Percentiles rank a stretch among this genome's conserved stretches.
phyloP scores from a whole-genome alignment of 202 grass and related monocot species.

The Saccharum hybrid region DNA sequence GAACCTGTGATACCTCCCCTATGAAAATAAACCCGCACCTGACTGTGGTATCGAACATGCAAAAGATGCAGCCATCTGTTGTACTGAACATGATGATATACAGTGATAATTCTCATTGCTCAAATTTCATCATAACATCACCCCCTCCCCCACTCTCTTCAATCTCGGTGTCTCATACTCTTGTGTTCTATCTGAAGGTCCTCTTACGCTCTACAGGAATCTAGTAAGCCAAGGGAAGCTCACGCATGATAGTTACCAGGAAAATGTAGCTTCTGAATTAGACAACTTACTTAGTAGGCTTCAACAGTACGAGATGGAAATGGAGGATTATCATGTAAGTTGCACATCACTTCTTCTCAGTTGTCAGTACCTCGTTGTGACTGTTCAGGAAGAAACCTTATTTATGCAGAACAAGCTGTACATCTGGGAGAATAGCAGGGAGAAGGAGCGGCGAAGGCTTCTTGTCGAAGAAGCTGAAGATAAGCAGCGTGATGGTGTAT shows the following conservation, averaged over 20 bases:
- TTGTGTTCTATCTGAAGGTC: constrained; percentile 67
- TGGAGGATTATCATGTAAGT: constrained; percentile 97
- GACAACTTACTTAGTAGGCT: constrained; percentile 68
- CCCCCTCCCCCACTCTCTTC: not conserved
- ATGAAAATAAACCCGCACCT: not conserved
- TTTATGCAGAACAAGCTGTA: constrained; percentile 55
- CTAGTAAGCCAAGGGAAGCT: constrained; percentile 80
- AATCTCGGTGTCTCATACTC: constrained; percentile 15
- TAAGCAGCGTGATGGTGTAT: constrained; percentile 84
- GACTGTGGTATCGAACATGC: not conserved
- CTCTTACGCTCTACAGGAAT: constrained; percentile 71
- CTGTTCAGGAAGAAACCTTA: not conserved
- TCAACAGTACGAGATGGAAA: constrained; percentile 75
- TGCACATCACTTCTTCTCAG: not conserved
- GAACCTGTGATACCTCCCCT: not conserved
- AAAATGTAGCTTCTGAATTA: constrained; percentile 76
- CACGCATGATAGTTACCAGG: constrained; percentile 71
- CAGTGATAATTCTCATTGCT: not conserved
- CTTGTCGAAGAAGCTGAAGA: constrained; percentile 78
- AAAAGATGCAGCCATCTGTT: not conserved
- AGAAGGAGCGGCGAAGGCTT: constrained; percentile 70
- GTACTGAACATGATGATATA: not conserved
- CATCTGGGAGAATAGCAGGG: constrained; percentile 75
- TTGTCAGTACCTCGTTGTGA: not conserved
- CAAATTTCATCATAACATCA: not conserved